Conservation (phyloP, 2,329 filamentous ascomycete genomes). For the Nannizzia gypsea region DNA sequence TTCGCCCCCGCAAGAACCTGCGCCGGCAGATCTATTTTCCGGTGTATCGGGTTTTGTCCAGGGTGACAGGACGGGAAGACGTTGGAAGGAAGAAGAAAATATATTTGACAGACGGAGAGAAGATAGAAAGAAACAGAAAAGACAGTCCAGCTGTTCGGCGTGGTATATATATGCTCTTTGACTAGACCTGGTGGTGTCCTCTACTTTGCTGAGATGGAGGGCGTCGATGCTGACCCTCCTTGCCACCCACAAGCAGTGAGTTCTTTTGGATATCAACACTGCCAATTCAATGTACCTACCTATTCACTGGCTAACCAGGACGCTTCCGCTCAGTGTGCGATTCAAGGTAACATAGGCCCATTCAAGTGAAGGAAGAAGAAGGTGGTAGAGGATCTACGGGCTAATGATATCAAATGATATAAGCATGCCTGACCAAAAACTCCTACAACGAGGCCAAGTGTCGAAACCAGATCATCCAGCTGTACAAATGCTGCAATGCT, state of each 20-base stretch:
- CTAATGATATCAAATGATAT: not conserved
- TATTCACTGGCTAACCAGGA: conserved; percentile 7
- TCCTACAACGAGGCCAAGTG: conserved; percentile 80
- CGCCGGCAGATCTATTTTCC: not conserved
- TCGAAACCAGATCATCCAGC: conserved; percentile 60
- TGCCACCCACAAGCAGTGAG: conserved; percentile 76
- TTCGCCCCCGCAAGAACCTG: conserved; percentile 1
- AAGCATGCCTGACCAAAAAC: conserved; percentile 75
- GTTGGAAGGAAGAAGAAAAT: not conserved
- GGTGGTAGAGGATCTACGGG: not conserved
- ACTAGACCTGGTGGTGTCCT: not conserved
- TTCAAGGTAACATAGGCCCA: conserved; percentile 54
- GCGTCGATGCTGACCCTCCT: conserved; percentile 51
- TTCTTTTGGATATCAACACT: conserved; percentile 15
- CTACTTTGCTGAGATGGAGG: not conserved
- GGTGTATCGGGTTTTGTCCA: not conserved
- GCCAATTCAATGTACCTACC: not conserved
- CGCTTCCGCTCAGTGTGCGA: conserved; percentile 55
- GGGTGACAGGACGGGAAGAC: no score
- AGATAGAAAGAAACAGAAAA: not conserved
- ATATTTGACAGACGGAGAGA: not conserved
- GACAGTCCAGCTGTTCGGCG: no score
- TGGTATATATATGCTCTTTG: no score
- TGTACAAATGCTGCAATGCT: conserved; percentile 86
- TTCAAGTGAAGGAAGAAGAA: not conserved